These are phyloP conservation scores for Colletotrichum viniferum DNA, from an alignment of 2,329 filamentous ascomycete species.

Conservation along the genomic window DNA sequence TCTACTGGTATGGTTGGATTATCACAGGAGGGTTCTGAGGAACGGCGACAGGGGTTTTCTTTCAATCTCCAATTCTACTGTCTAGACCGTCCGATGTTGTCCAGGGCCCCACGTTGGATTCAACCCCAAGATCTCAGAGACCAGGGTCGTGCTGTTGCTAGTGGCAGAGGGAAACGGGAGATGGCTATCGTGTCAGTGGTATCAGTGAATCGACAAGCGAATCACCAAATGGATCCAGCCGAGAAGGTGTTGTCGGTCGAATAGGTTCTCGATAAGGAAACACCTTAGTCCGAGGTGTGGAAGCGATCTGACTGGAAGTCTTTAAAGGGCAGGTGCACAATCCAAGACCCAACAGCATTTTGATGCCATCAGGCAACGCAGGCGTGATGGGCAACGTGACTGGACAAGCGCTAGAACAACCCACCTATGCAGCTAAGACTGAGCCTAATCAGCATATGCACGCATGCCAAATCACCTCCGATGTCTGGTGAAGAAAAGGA, in stretches of 20 bases:
- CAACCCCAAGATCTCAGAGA: background rate
- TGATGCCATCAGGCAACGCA: background rate
- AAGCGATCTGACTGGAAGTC: background rate
- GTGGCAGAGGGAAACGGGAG: background rate
- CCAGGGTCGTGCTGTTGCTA: background rate
- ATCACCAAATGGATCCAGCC: background rate
- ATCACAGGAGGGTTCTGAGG: background rate
- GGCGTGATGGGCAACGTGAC: background rate
- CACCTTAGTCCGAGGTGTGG: background rate
- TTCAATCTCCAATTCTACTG: background rate
- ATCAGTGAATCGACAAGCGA: background rate
- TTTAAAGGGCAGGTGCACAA: constrained; percentile 4
- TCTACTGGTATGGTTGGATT: background rate
- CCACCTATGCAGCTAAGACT: background rate
- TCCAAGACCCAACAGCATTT: background rate
- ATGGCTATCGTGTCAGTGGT: background rate
- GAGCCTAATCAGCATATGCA: background rate
- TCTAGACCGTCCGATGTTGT: background rate
- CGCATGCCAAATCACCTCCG: background rate
- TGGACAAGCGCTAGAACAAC: background rate
- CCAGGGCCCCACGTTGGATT: background rate
- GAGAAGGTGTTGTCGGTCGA: background rate
- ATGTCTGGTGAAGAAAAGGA: background rate
- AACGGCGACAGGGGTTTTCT: background rate
- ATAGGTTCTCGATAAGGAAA: background rate